A percentile compares a stretch with the other conserved stretches of the same genome.
Evolutionary conservation across 805 yeast genomes (phyloP).

Genomic region (Yarrowia keelungensis): DNA sequence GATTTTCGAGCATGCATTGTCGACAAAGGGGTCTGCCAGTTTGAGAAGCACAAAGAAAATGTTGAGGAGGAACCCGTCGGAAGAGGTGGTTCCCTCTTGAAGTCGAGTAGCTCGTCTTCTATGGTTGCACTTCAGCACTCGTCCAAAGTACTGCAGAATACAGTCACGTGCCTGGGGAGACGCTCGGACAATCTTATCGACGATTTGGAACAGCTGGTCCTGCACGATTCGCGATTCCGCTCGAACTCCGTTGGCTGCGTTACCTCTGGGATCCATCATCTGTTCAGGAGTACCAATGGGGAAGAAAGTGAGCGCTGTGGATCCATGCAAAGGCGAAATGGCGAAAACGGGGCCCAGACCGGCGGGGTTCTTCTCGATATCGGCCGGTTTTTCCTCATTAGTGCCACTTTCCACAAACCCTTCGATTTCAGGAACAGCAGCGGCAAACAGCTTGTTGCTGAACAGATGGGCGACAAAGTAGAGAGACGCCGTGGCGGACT

Average conservation of each 20-base stretch:
- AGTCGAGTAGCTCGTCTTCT: conserved; percentile 69
- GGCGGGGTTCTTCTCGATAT: conserved; percentile 66
- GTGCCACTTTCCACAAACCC: conserved; percentile 56
- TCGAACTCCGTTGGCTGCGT: conserved; percentile 44
- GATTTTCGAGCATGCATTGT: conserved; percentile 66
- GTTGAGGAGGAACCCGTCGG: conserved; percentile 85
- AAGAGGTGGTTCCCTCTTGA: conserved; percentile 70
- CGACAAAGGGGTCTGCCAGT: conserved; percentile 85
- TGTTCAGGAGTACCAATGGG: conserved; percentile 36
- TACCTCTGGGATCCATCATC: conserved; percentile 37
- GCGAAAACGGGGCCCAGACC: conserved; percentile 75
- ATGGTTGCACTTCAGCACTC: conserved; percentile 80
- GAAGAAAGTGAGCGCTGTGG: conserved; percentile 26
- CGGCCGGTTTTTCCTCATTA: conserved; percentile 56
- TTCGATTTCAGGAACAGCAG: conserved; percentile 62
- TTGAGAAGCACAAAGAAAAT: conserved; percentile 69
- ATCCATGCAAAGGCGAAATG: conserved; percentile 68
- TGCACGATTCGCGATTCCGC: conserved; percentile 47
- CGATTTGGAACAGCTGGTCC: conserved; percentile 70
- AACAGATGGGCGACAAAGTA: conserved; percentile 64
- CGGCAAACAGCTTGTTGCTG: conserved; percentile 66
- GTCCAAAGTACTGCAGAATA: conserved; percentile 72
- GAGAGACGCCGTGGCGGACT: conserved; percentile 51
- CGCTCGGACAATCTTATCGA: conserved; percentile 78
- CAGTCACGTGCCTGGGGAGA: conserved; percentile 68